These are phyloP conservation scores for Vigna reflexopilosa DNA, from an alignment of 306 rosid genomes.

Conservation along the genomic window DNA sequence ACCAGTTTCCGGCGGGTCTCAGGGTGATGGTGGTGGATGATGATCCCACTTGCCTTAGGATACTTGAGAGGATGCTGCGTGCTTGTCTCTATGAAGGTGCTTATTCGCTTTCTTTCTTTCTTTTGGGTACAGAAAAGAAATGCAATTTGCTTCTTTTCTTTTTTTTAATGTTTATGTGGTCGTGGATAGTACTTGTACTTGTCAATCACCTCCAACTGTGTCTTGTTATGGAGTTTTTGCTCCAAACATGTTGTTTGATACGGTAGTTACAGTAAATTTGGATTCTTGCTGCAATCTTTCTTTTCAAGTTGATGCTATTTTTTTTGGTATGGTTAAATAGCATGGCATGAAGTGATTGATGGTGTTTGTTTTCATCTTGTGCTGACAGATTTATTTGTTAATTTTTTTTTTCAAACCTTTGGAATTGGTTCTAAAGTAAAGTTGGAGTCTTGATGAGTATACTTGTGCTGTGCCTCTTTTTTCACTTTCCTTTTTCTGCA, in stretches of 20 bases:
- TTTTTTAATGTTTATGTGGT: neutral
- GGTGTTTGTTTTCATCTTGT: conserved; percentile 31
- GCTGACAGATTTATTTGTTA: conserved; percentile 43
- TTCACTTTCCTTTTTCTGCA: neutral
- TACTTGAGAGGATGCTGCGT: conserved; percentile 93
- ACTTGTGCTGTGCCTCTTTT: neutral
- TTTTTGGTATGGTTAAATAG: conserved; percentile 35
- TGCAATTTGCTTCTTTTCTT: conserved; percentile 15
- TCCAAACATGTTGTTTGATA: conserved; percentile 36
- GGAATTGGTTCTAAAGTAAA: conserved; percentile 8
- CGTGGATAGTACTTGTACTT: conserved; percentile 4
- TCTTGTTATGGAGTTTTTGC: conserved; percentile 8
- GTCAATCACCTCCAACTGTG: neutral
- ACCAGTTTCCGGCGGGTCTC: conserved; percentile 92
- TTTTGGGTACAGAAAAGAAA: neutral
- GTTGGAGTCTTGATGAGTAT: conserved; percentile 7
- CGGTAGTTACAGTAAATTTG: neutral
- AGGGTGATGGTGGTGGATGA: conserved; percentile 94
- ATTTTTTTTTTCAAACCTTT: neutral
- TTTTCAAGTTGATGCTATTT: conserved; percentile 14
- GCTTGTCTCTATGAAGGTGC: conserved; percentile 86
- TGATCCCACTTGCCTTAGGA: conserved; percentile 94
- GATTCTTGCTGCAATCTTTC: conserved; percentile 22
- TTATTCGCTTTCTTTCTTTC: conserved; percentile 4
- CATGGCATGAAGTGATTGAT: conserved; percentile 22